phyloP scores from a whole-genome alignment of 2,329 filamentous ascomycete genomes.

The Talaromyces funiculosus region DNA sequence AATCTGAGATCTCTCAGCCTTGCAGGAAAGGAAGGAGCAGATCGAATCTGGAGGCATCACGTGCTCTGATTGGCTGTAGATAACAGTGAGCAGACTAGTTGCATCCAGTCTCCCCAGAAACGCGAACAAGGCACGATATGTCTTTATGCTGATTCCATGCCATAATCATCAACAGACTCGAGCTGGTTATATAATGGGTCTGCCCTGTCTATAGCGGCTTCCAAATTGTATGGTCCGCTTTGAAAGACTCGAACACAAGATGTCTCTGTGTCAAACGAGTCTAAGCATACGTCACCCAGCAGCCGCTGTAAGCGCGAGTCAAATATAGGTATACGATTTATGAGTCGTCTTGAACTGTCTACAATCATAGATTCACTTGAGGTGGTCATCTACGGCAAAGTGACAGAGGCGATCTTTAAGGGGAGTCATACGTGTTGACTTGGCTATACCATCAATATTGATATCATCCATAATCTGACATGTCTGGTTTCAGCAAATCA shows the following conservation, averaged over 20 bases:
- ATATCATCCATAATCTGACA: background rate
- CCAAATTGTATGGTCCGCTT: background rate
- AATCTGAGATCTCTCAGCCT: background rate
- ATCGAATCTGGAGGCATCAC: background rate
- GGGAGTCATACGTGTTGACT: too few relatives aligned
- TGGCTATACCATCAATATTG: background rate
- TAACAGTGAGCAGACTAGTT: background rate
- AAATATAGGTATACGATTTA: background rate
- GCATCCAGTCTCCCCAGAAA: background rate
- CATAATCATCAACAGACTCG: background rate
- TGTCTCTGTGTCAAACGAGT: background rate
- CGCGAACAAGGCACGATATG: background rate
- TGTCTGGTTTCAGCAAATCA: background rate
- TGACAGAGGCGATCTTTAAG: too few relatives aligned
- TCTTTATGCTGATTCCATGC: background rate
- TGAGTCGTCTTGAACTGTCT: too few relatives aligned
- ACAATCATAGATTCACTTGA: too few relatives aligned
- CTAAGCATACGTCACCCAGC: background rate
- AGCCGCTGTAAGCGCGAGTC: constrained; percentile 9
- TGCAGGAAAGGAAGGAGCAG: background rate
- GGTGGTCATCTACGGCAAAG: too few relatives aligned
- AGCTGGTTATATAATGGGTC: too few relatives aligned
- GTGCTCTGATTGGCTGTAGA: constrained; percentile 11
- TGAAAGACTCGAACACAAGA: too few relatives aligned
- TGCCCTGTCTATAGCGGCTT: background rate